Evolutionary conservation across 345 rosid genomes (phyloP), one percentile per base, ranked within the genome.

Genomic region (Corymbia maculata): DNA sequence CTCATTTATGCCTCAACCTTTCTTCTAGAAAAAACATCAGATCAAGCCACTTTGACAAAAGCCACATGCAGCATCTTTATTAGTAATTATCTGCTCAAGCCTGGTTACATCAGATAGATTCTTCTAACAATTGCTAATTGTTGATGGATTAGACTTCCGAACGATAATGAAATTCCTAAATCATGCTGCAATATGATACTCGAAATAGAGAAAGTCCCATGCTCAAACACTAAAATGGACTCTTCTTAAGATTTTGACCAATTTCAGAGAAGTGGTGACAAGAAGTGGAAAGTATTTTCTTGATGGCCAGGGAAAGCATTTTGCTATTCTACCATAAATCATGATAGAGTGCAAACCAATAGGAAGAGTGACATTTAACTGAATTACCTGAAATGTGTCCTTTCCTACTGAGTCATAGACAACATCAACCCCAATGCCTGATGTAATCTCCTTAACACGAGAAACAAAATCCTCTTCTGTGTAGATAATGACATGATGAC

Each of bases 351-450:
- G 87, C 61, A 75, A 22, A 42, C 26, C 49, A 42, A 75, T 49
- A 75, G 49, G 28, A 70, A 70, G 9, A 6, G 42, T 4, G 10
- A 28, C 75, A 80, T 47, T 55, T 17, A 17, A 47, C 85, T 68
- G 13, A 47, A 85, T 91, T 93, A 95, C 98, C 98, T 94, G 92
- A 91, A 94, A 93, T 52, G 98, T 95, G 91, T 97, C 98, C 92
- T 95, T 97, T 87, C 99, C 99, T 9, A 97, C 99, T 13, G 98
- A 95, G 91, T 97, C 99, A 79, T 97, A 97, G 45, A 95, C 98
- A 88, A 94, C 99, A 84, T 97, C 88, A 47, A 97, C 99, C 59
- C 99, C 98, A 80, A 93, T 94, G 44, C 98, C 97, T 6, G 94
- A 92, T 75, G 99, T 96, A 75, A 96, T 94, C 88, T 95, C 97